Conservation (phyloP, 2,329 filamentous ascomycete species). For the Raffaelea albimanens region DNA sequence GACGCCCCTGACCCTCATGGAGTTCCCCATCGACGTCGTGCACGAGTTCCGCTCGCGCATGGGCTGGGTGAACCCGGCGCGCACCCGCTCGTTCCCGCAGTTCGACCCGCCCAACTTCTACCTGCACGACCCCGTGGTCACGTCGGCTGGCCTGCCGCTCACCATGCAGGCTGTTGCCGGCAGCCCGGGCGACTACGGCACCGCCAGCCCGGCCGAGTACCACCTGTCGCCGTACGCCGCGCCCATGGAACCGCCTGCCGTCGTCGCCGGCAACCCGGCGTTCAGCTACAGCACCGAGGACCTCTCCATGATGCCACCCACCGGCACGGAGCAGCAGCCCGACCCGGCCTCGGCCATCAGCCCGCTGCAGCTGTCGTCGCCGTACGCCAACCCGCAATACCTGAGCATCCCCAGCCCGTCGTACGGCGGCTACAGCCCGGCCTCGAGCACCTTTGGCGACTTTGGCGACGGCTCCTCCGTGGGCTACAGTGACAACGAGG, state of each 20-base stretch:
- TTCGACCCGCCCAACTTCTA: conserved; percentile 48
- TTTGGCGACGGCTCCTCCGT: conserved; percentile 34
- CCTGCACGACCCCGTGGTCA: conserved; percentile 15
- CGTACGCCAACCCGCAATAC: conserved; percentile 46
- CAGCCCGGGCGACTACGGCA: conserved; percentile 25
- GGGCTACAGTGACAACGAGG: conserved; percentile 53
- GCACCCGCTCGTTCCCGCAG: conserved; percentile 51
- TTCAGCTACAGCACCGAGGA: conserved; percentile 59
- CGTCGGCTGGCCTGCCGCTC: conserved; percentile 25
- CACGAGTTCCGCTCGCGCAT: conserved; percentile 59
- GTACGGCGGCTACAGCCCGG: conserved; percentile 51
- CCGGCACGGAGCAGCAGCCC: no score
- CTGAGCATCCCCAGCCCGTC: conserved; percentile 55
- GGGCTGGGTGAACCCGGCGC: conserved; percentile 53
- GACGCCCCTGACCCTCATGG: conserved; percentile 58
- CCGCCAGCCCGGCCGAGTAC: not conserved
- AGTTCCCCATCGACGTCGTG: conserved; percentile 61
- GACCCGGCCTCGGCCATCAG: conserved; percentile 38
- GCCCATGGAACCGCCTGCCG: no score
- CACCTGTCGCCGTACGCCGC: conserved; percentile 33
- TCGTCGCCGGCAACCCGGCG: conserved; percentile 32
- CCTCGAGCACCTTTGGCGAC: conserved; percentile 47
- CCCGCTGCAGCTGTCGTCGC: conserved; percentile 47
- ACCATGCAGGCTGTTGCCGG: conserved; percentile 30
- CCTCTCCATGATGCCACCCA: conserved; percentile 37